Base-by-base conservation (phyloP, 495 filamentous ascomycete species). In the Parathielavia hyrcaniae region DNA sequence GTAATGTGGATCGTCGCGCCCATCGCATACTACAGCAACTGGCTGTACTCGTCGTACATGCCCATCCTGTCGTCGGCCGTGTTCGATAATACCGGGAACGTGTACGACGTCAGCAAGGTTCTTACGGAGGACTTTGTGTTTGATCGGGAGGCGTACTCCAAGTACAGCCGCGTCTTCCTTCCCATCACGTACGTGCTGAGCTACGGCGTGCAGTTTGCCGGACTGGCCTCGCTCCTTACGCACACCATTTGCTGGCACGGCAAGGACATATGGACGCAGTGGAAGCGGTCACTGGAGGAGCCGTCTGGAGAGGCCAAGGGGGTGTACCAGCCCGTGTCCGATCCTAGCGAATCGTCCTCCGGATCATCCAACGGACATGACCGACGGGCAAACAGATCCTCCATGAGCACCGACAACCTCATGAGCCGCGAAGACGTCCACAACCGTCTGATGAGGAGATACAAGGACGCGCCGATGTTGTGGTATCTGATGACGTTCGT, bases 1-100 rank as follows among this genome's bases (percentile, higher is more conserved):
- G 88, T 96, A 44, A 95, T 92, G 86, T 96, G 90, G 90, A 75
- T 95, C 38, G 75, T 91, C 34, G 89, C 89, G 13, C 90, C 90
- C 9, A 79, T 92, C 30, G 73, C 88, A 66, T 91, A 93, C 66
- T 93, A 91, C 70, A 77, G 77, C 59, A 92, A 93, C 62, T 73
- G 80, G 40, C 79, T 91, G 57, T 91, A 83, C 71, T 86, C 86
- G 12, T 79, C 87, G 1, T 92, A 87, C 65, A 85, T 93, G 85
- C 89, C 87, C 13, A 86, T 95, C 61, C 71, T 90, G 46, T 85
- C 88, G 17, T 75, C 85, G 22, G 77, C 79, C 1, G 88, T 95
- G 1, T 93, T 88, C 64, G 89, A 95, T 70, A 90, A 95, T 61
- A 88, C 80, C 2, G 90, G 87, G 20, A 74, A 83, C 22, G 77